Conservation (phyloP, 495 filamentous ascomycete genomes). For the Penicillium riverlandense region DNA sequence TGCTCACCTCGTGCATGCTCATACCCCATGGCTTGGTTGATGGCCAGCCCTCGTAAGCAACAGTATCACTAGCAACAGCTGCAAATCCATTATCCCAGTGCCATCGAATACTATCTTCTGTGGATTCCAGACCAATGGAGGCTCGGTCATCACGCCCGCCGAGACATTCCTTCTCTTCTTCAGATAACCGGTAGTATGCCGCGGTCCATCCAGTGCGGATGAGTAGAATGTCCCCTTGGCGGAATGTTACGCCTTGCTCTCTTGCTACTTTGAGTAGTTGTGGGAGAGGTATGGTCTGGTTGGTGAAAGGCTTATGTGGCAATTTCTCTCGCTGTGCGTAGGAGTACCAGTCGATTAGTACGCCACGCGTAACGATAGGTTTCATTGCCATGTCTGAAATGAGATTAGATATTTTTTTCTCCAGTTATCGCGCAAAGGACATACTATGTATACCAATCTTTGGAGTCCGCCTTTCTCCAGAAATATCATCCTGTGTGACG, state of each 20-base stretch:
- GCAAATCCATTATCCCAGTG: conserved; percentile 23
- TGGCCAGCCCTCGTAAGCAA: conserved; percentile 18
- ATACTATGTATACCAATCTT: conserved; percentile 7
- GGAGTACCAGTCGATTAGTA: conserved; percentile 39
- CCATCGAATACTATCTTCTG: conserved; percentile 17
- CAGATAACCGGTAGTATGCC: conserved; percentile 10
- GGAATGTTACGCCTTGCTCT: conserved; percentile 6
- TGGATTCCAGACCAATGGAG: conserved; percentile 14
- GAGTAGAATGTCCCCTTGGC: conserved; percentile 20
- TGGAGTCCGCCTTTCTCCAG: not conserved
- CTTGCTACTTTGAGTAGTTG: conserved; percentile 22
- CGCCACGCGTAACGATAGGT: conserved; percentile 20
- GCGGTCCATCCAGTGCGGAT: conserved; percentile 23
- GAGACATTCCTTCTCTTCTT: conserved; percentile 11
- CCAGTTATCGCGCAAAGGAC: not conserved
- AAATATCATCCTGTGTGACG: conserved; percentile 41
- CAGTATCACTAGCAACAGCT: conserved; percentile 20
- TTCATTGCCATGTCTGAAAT: conserved; percentile 5
- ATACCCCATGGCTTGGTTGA: not conserved
- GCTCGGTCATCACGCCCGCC: conserved; percentile 10
- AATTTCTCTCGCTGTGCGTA: conserved; percentile 25
- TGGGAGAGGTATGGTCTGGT: conserved; percentile 19
- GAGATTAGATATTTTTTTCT: not conserved
- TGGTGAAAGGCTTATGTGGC: conserved; percentile 13
- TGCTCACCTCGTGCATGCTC: conserved; percentile 6